Evolutionary conservation across 257 asterid species (phyloP).

Genomic region (Leonotis leonurus): DNA sequence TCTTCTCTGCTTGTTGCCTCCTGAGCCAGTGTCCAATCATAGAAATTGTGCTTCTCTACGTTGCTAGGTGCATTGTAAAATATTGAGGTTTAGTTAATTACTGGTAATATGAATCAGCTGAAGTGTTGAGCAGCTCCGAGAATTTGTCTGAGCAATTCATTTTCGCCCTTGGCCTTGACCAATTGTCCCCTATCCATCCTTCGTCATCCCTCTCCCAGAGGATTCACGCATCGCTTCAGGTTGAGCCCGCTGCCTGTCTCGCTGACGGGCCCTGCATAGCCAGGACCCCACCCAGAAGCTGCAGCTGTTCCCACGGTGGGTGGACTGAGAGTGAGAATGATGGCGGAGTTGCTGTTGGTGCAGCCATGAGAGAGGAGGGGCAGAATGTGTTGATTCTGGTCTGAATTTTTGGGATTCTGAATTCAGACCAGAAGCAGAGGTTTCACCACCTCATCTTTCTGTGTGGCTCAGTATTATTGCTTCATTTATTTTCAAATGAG

Average conservation of each 20-base stretch:
- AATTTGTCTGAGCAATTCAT: conserved; percentile 47
- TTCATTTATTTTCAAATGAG: conserved; percentile 11
- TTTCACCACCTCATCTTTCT: conserved; percentile 29
- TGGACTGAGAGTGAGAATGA: conserved; percentile 40
- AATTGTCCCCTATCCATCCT: conserved; percentile 76
- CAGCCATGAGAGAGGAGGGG: conserved; percentile 45
- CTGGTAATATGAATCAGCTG: conserved; percentile 87
- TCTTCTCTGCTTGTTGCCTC: conserved; percentile 74
- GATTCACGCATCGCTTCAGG: conserved; percentile 81
- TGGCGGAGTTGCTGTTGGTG: conserved; percentile 42
- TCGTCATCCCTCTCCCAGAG: conserved; percentile 89
- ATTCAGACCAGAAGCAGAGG: background rate
- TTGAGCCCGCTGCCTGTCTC: conserved; percentile 42
- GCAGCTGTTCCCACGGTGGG: background rate
- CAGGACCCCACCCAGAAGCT: conserved; percentile 10
- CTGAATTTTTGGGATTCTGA: conserved; percentile 17
- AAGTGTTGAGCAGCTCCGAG: conserved; percentile 67
- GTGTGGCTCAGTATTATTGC: conserved; percentile 33
- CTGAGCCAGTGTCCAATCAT: conserved; percentile 83
- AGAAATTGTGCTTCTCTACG: conserved; percentile 63
- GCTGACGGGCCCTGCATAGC: conserved; percentile 40
- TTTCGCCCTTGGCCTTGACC: conserved; percentile 39
- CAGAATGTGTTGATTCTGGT: background rate
- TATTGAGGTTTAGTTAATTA: conserved; percentile 18
- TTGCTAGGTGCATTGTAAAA: conserved; percentile 52